Evolutionary conservation across 225 moss, liverwort and hornwort species (phyloP), one percentile per base, ranked within the genome.

Genomic region (Ulota crispa): DNA sequence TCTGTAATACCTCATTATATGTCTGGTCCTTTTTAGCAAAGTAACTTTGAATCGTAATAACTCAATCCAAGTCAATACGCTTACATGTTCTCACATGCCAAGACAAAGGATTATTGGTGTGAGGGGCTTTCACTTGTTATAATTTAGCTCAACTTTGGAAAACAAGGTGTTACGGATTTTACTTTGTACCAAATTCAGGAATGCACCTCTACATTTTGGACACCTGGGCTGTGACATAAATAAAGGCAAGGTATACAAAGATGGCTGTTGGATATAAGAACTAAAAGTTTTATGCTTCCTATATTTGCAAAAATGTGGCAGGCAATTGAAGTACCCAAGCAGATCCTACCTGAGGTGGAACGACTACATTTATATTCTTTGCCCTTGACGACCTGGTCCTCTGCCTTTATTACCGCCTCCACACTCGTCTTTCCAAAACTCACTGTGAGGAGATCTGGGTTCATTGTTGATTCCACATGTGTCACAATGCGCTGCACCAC

Each of bases 401-500:
- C 50, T 28, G 36, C 70, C 68, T 85, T 37, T 37, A 6, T 54
- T 76, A 76, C 21, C 64, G 70, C 67, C 55, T 13, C 37, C 36
- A 23, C 52, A 21, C 2, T 81, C 83, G 26, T 86, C 84, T 74
- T 80, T 82, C 84, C 84, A 90, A 8, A 84, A 88, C 67, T 88
- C 84, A 73, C 83, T 90, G 4, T 84, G 82, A 73, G 90, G 88
- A 73, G 82, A 67, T 80, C 82, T 88, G 23, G 77, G 82, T 60
- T 90, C 88, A 24, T 90, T 90, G 31, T 83, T 90, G 82, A 90
- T 90, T 8, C 88, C 90, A 37, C 90, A 90, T 13, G 80, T 67
- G 52, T 90, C 90, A 24, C 90, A 90, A 70, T 79, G 82, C 67
- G 90, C 90, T 90, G 77, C 82, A 80, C 64, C 81, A 36, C 64